Evolutionary conservation across 2,329 filamentous ascomycete species (phyloP), one percentile per base, ranked within the genome.

Genomic region (Colletotrichum chlorophyti): DNA sequence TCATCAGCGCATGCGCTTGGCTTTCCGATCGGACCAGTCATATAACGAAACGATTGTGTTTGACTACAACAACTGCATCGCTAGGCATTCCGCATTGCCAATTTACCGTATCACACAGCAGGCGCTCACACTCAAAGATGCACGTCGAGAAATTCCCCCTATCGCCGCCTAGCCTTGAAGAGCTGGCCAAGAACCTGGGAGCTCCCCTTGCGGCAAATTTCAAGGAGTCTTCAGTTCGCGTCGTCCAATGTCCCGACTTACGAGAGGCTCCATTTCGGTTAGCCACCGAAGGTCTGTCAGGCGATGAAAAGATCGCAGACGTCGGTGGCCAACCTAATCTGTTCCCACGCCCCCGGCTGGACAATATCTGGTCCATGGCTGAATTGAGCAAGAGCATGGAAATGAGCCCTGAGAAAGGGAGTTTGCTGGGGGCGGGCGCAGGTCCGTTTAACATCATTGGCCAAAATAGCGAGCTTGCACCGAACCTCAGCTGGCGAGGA

Each of bases 281-380:
- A 6, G 72, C 76, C 1, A 68, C 70, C 4, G 50, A 68, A 2
- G 79, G 79, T 0, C 68, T 81, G 8, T 72, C 65, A 5, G 77
- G 79, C 1, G 68, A 69, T 4, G 66, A 71, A 27, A 68, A 68
- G 32, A 68, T 79, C 5, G 76, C 73, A 14, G 78, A 81, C 43
- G 66, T 81, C 17, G 78, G 79, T 5, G 79, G 77, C 0, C 75
- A 74, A 21, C 65, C 70, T 1, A 75, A 79, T 54, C 69, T 79
- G 1, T 69, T 70, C 10, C 77, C 77, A 0, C 42, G 26, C 0
- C 74, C 76, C 0, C 67, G 70, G 5, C 63, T 74, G 7, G 64
- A 71, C 1, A 68, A 68, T 14, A 73, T 65, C 31, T 79, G 71
- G 53, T 66, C 68, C 3, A 49, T 76, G 43, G 35, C 66, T 2